These are phyloP conservation scores for Pseudogymnoascus sp. DNA, from an alignment of 2,329 filamentous ascomycete genomes.

Conservation along the genomic window DNA sequence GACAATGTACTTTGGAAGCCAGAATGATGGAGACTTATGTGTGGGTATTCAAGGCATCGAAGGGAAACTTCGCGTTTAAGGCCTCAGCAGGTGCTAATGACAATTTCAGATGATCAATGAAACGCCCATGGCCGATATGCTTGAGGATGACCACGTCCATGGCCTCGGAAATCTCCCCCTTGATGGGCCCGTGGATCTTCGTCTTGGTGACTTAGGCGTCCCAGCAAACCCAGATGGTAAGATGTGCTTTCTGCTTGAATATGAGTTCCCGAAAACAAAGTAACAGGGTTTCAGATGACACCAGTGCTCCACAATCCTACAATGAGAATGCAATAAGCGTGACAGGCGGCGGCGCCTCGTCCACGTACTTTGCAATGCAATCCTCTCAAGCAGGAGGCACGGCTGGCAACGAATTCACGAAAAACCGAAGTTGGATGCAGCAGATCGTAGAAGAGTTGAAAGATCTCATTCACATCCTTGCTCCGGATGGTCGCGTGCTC, in stretches of 20 bases:
- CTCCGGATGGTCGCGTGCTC: constrained; percentile 71
- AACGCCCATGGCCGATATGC: constrained; percentile 31
- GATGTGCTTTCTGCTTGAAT: background rate
- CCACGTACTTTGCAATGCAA: constrained; percentile 23
- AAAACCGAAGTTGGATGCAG: constrained; percentile 72
- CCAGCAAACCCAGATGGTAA: constrained; percentile 13
- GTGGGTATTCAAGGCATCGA: background rate
- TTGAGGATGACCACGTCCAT: constrained; percentile 35
- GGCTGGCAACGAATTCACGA: constrained; percentile 57
- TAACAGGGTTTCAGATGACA: constrained; percentile 1
- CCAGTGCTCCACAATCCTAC: background rate
- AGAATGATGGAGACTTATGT: background rate
- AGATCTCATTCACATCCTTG: constrained; percentile 82
- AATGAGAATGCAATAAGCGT: constrained; percentile 19
- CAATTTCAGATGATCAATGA: constrained; percentile 14
- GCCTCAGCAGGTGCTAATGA: background rate
- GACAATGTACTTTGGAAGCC: constrained; percentile 19
- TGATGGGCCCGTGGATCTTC: constrained; percentile 35
- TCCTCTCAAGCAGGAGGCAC: constrained; percentile 31
- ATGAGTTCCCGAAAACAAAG: background rate
- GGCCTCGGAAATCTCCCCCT: constrained; percentile 31
- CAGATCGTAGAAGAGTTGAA: constrained; percentile 82
- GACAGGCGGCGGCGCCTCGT: constrained; percentile 25
- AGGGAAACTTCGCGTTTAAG: background rate
- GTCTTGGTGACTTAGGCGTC: constrained; percentile 18